Percentiles rank a stretch among this genome's conserved stretches.
Evolutionary conservation across 1,139 yeast species (phyloP).

Genomic region (Blastobotrys buckinghamii): DNA sequence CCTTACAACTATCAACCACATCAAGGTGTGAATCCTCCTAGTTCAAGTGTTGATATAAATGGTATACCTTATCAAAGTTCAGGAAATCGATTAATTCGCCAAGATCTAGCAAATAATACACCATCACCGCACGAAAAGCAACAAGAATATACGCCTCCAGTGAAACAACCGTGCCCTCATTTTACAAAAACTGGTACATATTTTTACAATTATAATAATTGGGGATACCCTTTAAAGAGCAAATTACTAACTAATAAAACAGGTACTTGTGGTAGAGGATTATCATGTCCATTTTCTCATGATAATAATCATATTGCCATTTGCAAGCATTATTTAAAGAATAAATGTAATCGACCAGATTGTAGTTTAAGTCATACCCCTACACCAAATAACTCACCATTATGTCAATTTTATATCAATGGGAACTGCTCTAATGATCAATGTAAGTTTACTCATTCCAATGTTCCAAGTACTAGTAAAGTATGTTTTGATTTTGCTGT

Average conservation of each 20-base stretch:
- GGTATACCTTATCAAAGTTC: neutral
- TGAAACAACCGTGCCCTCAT: conserved; percentile 25
- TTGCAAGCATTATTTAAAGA: conserved; percentile 47
- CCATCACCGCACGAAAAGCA: neutral
- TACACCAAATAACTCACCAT: conserved; percentile 58
- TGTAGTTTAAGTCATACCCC: conserved; percentile 57
- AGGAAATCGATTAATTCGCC: neutral
- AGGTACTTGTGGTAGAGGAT: conserved; percentile 52
- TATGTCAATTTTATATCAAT: conserved; percentile 49
- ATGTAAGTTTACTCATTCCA: conserved; percentile 54
- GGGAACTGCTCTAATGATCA: conserved; percentile 49
- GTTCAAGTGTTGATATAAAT: neutral
- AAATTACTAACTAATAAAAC: conserved; percentile 1
- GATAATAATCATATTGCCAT: conserved; percentile 45
- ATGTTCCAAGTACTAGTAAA: conserved; percentile 39
- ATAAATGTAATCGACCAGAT: conserved; percentile 42
- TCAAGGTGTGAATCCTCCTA: neutral
- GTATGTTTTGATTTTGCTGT: conserved; percentile 64
- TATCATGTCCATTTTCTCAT: conserved; percentile 52
- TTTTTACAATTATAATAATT: no score
- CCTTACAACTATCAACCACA: neutral
- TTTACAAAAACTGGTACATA: conserved; percentile 33
- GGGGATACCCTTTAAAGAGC: neutral
- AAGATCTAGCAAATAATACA: neutral
- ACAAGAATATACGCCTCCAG: neutral